phyloP scores from a whole-genome alignment of 169 alveolate genomes.

The Plasmodium sp. region DNA sequence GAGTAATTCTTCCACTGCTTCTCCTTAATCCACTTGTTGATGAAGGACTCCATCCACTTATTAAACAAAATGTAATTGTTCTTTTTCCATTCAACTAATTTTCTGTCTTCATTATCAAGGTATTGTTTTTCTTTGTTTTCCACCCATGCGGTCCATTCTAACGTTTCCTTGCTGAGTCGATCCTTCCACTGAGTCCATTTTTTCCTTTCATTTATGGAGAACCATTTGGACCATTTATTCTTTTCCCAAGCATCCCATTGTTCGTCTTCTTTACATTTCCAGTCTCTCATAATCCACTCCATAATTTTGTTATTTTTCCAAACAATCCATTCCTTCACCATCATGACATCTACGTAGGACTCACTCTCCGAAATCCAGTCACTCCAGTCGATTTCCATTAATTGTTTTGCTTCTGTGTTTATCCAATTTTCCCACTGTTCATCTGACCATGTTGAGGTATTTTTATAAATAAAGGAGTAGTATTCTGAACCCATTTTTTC shows the following conservation, averaged over 20 bases:
- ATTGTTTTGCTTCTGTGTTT: conserved; percentile 1
- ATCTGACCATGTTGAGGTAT: background rate
- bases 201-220: background rate
- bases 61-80: background rate
- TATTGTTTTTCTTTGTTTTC: background rate
- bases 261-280: background rate
- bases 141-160: background rate
- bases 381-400: background rate
- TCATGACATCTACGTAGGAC: background rate
- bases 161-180: background rate
- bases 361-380: background rate
- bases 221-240: background rate
- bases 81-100: background rate
- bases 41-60: background rate
- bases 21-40: background rate
- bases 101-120: background rate
- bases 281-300: background rate
- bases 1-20: background rate
- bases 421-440: conserved; percentile 7
- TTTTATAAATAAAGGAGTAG: background rate
- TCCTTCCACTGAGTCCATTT: background rate
- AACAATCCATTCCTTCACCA: background rate
- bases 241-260: background rate
- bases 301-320: background rate
- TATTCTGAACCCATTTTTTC: background rate